Conservation (phyloP, 1,284 basidiomycete genomes). For the Ustilago vetiveriae region DNA sequence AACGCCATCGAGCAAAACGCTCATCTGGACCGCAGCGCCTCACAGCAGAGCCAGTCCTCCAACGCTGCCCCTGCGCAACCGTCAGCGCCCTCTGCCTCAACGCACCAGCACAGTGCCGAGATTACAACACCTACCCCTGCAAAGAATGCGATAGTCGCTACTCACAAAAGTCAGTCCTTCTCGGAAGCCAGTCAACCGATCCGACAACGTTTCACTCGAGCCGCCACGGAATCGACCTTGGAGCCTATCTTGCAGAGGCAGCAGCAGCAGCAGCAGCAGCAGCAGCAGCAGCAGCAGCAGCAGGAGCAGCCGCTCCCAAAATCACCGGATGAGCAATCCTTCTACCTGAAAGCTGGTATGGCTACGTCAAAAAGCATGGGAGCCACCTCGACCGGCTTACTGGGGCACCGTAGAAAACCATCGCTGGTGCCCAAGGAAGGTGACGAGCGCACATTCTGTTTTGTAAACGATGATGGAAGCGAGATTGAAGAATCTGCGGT, state of each 20-base stretch:
- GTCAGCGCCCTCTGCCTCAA: background rate
- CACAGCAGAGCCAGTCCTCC: conserved; percentile 20
- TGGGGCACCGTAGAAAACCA: conserved; percentile 15
- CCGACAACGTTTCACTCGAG: conserved; percentile 23
- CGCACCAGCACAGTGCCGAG: background rate
- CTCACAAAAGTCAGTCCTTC: conserved; percentile 30
- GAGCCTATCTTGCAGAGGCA: conserved; percentile 6
- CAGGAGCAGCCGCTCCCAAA: background rate
- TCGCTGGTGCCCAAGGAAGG: conserved; percentile 30
- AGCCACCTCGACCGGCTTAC: background rate
- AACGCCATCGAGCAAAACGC: conserved; percentile 20
- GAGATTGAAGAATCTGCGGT: conserved; percentile 7
- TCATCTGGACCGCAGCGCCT: conserved; percentile 5
- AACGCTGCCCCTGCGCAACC: conserved; percentile 9
- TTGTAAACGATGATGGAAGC: conserved; percentile 23
- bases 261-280: conserved; percentile 1
- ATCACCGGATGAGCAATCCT: conserved; percentile 1
- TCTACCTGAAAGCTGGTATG: background rate
- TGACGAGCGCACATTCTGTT: conserved; percentile 40
- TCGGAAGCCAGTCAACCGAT: conserved; percentile 11
- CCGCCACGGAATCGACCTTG: conserved; percentile 29
- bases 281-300: conserved; percentile 1
- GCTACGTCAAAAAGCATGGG: conserved; percentile 17
- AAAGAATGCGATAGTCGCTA: background rate
- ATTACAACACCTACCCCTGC: conserved; percentile 6